Evolutionary conservation across 2,329 filamentous ascomycete genomes (phyloP).

Genomic region (Cladosporium oxysporum): DNA sequence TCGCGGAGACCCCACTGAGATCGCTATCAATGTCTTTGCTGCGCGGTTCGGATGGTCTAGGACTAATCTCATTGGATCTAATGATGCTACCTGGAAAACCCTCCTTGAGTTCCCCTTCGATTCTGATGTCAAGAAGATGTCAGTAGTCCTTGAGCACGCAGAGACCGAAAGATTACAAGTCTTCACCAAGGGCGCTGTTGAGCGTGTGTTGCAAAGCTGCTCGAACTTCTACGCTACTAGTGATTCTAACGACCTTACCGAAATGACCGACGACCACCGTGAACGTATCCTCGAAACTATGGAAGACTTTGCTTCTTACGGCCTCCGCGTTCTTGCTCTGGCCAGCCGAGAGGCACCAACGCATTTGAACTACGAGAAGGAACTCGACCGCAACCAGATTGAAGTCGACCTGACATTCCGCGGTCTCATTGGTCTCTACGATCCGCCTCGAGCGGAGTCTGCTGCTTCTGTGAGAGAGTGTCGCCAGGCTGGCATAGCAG

Average conservation of each 20-base stretch:
- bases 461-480: constrained; percentile 70
- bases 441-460: constrained; percentile 80
- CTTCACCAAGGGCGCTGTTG: constrained; percentile 69
- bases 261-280: constrained; percentile 54
- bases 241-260: constrained; percentile 37
- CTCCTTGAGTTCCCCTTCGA: constrained; percentile 73
- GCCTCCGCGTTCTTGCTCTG: constrained; percentile 67
- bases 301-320: constrained; percentile 65
- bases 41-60: constrained; percentile 56
- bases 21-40: constrained; percentile 74
- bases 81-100: constrained; percentile 54
- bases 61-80: constrained; percentile 41
- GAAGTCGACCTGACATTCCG: constrained; percentile 71
- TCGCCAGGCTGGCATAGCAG: constrained; percentile 71
- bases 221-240: constrained; percentile 40
- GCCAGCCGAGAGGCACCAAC: constrained; percentile 48
- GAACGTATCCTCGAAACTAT: constrained; percentile 64
- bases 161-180: constrained; percentile 50
- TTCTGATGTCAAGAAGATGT: constrained; percentile 75
- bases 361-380: constrained; percentile 36
- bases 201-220: constrained; percentile 67
- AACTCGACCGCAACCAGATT: constrained; percentile 59
- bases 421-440: constrained; percentile 81
- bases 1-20: constrained; percentile 69
- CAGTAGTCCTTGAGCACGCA: constrained; percentile 66